Evolutionary conservation across 805 yeast species (phyloP).

Genomic region (Yamadazyma laniorum): DNA sequence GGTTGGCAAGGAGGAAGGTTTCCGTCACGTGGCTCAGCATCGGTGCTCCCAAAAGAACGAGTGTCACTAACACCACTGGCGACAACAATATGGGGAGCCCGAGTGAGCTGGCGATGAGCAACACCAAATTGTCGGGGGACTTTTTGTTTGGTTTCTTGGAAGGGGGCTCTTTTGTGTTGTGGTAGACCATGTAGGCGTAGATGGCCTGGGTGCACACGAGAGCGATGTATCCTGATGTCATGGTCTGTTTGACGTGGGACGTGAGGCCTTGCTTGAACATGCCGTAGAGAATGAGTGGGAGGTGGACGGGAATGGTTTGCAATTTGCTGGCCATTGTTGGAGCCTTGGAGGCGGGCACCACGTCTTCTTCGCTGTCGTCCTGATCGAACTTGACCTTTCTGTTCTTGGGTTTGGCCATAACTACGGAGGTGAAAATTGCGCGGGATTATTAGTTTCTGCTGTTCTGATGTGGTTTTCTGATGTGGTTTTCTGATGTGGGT

Average conservation of each 20-base stretch:
- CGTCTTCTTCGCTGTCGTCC: constrained; percentile 7
- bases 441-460: too few species aligned
- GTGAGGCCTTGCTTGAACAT: constrained; percentile 34
- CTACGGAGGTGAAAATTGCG: too few species aligned
- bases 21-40: constrained; percentile 48
- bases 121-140: constrained; percentile 16
- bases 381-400: constrained; percentile 16
- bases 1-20: constrained; percentile 61
- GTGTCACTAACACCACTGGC: constrained; percentile 33
- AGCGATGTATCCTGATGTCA: constrained; percentile 26
- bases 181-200: constrained; percentile 22
- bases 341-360: constrained; percentile 1
- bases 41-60: constrained; percentile 82
- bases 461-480: too few species aligned
- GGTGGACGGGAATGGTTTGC: constrained; percentile 29
- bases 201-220: constrained; percentile 23
- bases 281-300: constrained; percentile 22
- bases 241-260: constrained; percentile 17
- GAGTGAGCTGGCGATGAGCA: constrained; percentile 27
- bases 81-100: constrained; percentile 35
- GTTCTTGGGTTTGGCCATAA: constrained; percentile 6
- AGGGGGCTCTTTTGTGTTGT: not conserved
- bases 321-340: constrained; percentile 9
- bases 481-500: too few species aligned
- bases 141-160: constrained; percentile 7